Evolutionary conservation across 345 rosid species (phyloP).

Genomic region (Melaleuca quinquenervia): DNA sequence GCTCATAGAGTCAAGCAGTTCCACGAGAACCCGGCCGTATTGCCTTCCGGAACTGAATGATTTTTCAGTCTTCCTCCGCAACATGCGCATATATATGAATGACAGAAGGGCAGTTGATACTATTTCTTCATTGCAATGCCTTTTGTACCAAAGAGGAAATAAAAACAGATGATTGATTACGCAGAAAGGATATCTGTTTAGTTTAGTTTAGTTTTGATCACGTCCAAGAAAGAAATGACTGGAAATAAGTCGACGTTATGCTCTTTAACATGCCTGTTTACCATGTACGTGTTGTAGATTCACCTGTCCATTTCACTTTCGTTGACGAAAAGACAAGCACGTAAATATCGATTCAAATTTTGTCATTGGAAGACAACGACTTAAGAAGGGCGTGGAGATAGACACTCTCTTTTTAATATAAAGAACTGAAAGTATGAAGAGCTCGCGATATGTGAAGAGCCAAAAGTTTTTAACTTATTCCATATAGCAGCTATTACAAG

Average conservation of each 20-base stretch:
- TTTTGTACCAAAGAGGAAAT: not conserved
- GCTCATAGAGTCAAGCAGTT: too few relatives aligned
- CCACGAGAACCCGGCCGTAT: too few relatives aligned
- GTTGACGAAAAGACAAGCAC: not conserved
- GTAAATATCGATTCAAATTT: not conserved
- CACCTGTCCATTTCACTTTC: not conserved
- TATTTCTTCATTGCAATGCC: too few relatives aligned
- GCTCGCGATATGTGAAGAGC: not conserved
- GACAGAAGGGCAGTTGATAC: too few relatives aligned
- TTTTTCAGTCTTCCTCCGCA: not conserved
- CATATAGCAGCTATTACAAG: not conserved
- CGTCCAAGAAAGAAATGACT: not conserved
- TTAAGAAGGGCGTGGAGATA: not conserved
- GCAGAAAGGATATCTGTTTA: not conserved
- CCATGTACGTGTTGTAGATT: not conserved
- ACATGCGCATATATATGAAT: not conserved
- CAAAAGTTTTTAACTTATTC: not conserved
- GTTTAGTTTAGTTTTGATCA: not conserved
- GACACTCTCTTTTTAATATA: not conserved
- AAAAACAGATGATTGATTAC: not conserved
- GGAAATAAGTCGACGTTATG: too few relatives aligned
- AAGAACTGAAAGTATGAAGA: not conserved
- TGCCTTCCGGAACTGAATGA: not conserved
- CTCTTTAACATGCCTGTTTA: too few relatives aligned
- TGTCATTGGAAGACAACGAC: not conserved